phyloP scores from a whole-genome alignment of 2,329 filamentous ascomycete species.

The Hymenoscyphus repandus region DNA sequence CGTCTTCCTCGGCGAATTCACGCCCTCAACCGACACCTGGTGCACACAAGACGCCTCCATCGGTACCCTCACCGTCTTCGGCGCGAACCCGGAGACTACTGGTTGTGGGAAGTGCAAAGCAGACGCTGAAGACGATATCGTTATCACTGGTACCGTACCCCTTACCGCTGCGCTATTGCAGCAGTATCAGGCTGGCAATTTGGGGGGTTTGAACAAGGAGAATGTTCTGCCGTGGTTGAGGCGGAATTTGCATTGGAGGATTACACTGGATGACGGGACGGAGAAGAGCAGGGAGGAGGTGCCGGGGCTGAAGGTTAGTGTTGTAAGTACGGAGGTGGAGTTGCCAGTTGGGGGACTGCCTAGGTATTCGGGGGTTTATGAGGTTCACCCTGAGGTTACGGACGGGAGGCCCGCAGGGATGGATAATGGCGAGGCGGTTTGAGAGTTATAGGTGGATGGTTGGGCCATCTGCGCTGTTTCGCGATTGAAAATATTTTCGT shows the following conservation, averaged over 20 bases:
- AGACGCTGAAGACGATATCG: no score
- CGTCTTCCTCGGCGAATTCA: slow-evolving; percentile 34
- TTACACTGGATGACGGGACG: slow-evolving; percentile 23
- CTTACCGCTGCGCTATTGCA: no score
- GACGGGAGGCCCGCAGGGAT: slow-evolving; percentile 22
- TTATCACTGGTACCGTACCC: no score
- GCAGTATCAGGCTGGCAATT: slow-evolving; percentile 22
- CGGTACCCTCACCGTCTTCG: slow-evolving; percentile 35
- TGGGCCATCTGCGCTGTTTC: no score
- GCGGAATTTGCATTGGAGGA: slow-evolving; percentile 28
- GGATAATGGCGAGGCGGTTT: no score
- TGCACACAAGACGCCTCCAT: slow-evolving; percentile 36
- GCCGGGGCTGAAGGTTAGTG: slow-evolving; percentile 24
- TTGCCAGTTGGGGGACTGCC: slow-evolving; percentile 18
- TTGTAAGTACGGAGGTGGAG: slow-evolving; percentile 26
- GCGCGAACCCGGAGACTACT: slow-evolving; percentile 29
- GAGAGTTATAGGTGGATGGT: no score
- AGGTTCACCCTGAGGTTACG: slow-evolving; percentile 27
- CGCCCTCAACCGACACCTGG: slow-evolving; percentile 27
- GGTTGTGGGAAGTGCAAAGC: slow-evolving; percentile 32
- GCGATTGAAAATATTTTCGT: no score
- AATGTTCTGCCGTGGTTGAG: slow-evolving; percentile 31
- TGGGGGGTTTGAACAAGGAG: slow-evolving; percentile 27
- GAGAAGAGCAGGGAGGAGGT: slow-evolving; percentile 22
- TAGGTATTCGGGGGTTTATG: slow-evolving; percentile 26